Conservation (phyloP, 1,284 basidiomycete genomes). For the Rhizoctonia solani region DNA sequence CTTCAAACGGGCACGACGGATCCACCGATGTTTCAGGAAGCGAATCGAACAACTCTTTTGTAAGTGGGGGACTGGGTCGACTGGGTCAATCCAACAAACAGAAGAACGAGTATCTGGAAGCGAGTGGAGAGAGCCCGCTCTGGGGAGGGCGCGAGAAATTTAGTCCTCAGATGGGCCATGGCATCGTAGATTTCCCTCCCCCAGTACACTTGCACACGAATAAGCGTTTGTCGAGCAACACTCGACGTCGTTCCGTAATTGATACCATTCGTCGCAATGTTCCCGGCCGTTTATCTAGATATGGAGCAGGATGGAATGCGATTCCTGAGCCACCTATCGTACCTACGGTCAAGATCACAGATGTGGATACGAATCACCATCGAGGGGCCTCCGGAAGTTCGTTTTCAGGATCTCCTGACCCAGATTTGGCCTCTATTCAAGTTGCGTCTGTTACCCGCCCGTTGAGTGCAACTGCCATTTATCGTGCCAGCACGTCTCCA, state of each 20-base stretch:
- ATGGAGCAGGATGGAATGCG: constrained; percentile 4
- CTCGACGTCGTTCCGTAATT: constrained; percentile 11
- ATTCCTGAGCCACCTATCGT: constrained; percentile 8
- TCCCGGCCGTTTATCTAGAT: constrained; percentile 22
- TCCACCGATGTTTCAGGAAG: constrained; percentile 7
- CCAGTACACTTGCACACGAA: background rate
- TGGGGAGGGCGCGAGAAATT: constrained; percentile 31
- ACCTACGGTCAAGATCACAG: constrained; percentile 21
- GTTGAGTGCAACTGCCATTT: constrained; percentile 18
- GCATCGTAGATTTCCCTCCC: constrained; percentile 12
- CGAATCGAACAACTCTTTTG: constrained; percentile 24
- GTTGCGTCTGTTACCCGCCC: constrained; percentile 27
- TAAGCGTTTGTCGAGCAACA: background rate
- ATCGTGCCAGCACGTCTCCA: background rate
- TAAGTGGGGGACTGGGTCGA: constrained; percentile 20
- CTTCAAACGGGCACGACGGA: background rate
- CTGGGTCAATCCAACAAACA: background rate
- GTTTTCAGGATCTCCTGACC: constrained; percentile 26
- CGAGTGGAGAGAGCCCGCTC: constrained; percentile 11
- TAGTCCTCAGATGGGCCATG: constrained; percentile 3
- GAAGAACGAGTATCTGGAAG: constrained; percentile 1
- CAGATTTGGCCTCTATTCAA: constrained; percentile 29
- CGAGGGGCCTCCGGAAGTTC: constrained; percentile 18
- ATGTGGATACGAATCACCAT: constrained; percentile 20
- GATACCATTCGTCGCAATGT: constrained; percentile 2